A percentile compares a stretch with the other conserved stretches of the same genome.
Conservation (phyloP, 768 basidiomycete species). For the Lactifluus subvellereus region DNA sequence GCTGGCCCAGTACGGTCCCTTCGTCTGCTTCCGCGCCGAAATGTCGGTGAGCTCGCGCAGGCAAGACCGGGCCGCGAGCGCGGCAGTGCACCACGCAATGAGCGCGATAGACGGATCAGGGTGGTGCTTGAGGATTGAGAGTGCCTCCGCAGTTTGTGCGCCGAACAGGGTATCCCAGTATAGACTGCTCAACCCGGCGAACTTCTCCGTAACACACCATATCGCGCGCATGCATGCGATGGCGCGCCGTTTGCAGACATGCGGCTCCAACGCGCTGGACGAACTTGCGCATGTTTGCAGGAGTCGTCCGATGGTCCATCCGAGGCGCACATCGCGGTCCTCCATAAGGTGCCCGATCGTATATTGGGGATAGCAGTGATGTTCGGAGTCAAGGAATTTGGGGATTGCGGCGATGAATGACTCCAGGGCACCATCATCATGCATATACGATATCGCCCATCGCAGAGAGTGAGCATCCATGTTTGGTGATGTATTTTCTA, state of each 20-base stretch:
- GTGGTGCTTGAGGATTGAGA: conserved; percentile 5
- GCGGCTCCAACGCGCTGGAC: not conserved
- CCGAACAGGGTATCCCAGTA: conserved; percentile 21
- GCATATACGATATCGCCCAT: conserved; percentile 7
- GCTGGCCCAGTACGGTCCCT: conserved; percentile 4
- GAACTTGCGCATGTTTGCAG: conserved; percentile 10
- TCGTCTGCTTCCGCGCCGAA: not conserved
- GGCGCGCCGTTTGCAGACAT: conserved; percentile 5
- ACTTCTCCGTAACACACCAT: conserved; percentile 22
- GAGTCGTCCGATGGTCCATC: conserved; percentile 18
- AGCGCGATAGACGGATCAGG: not conserved
- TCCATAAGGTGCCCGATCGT: conserved; percentile 18
- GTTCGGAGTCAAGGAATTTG: conserved; percentile 13
- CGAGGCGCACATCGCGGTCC: conserved; percentile 15
- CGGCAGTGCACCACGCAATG: conserved; percentile 5
- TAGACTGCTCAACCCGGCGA: not conserved
- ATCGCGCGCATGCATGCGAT: conserved; percentile 2
- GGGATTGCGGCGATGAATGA: conserved; percentile 18
- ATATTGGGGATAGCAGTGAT: conserved; percentile 4
- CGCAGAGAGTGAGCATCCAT: conserved; percentile 3
- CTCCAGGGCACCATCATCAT: conserved; percentile 7
- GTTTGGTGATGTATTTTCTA: conserved; percentile 1
- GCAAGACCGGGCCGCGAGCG: conserved; percentile 7
- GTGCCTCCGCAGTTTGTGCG: conserved; percentile 9
- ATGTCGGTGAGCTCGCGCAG: conserved; percentile 11